These are phyloP conservation scores for Salix udensis DNA, from an alignment of 345 rosid genomes.

Conservation along the genomic window DNA sequence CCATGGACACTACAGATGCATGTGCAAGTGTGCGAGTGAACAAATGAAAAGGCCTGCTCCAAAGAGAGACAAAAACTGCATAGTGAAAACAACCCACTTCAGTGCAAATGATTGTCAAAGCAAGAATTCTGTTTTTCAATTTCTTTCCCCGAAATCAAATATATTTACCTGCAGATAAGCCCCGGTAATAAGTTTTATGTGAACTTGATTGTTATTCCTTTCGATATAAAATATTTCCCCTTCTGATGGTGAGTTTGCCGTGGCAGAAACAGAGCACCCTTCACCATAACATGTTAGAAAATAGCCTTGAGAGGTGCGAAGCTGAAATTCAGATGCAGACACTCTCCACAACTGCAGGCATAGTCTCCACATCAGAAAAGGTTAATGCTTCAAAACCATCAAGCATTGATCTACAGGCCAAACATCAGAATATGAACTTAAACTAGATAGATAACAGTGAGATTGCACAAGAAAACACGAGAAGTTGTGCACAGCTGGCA, in stretches of 20 bases:
- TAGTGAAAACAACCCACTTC: neutral
- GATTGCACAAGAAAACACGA: neutral
- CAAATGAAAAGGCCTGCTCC: too few species aligned
- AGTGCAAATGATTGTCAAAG: neutral
- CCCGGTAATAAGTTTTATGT: constrained; percentile 49
- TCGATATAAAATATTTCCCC: constrained; percentile 50
- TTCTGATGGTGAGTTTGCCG: constrained; percentile 41
- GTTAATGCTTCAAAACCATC: neutral
- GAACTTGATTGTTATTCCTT: constrained; percentile 45
- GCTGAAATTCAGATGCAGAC: constrained; percentile 49
- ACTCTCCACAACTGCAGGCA: constrained; percentile 62
- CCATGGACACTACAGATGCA: too few species aligned
- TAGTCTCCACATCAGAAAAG: neutral
- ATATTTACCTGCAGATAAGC: constrained; percentile 53
- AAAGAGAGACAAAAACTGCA: too few species aligned
- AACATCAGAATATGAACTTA: neutral
- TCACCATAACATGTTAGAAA: constrained; percentile 57
- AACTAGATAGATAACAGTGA: neutral
- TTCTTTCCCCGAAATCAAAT: neutral
- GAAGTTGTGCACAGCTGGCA: neutral
- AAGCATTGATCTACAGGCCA: neutral
- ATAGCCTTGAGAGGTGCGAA: constrained; percentile 51
- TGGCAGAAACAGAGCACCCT: constrained; percentile 53
- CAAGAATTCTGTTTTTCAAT: neutral
- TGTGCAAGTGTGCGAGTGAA: too few species aligned